Base-by-base conservation (phyloP, 129 eudicot species). In the Calendula officinalis region DNA sequence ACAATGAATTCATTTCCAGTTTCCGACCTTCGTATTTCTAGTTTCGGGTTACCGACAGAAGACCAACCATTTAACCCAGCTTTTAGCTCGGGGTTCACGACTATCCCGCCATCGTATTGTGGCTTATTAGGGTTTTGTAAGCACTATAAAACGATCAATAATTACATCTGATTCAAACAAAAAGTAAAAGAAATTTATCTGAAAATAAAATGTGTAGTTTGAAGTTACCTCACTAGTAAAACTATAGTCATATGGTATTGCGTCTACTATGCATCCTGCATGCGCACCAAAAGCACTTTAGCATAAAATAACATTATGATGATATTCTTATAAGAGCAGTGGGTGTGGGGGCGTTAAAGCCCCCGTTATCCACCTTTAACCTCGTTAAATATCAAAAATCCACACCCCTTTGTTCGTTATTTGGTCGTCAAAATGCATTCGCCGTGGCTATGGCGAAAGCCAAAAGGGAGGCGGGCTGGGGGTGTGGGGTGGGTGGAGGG, bases 51-150 rank as follows among this genome's bases (percentile, higher is more conserved):
- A 16, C 88, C 92, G 49, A 70, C 75, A 9, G 60, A n/a, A 30
- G 68, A 36, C 87, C 88, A 85, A 13, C 88, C 92, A 2, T 56
- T 79, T 9, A 64, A 59, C 5, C 88, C 83, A 0, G 70, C 70
- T 30, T 76, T 73, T 0, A 85, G 9, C 56, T 85, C 80, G 9
- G 94, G 88, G 54, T 86, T 86, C 11, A 62, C 70, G 5, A 82
- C 84, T 34, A 86, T 86, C 32, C 94, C 89, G 34, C 94, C 94
- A 36, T 45, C 22, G 13, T 86, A 86, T 37, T 82, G 94, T 38
- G 89, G 62, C n/a, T 36, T 57, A 36, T 57, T 17, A 36, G 62
- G 62, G 5, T 17, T 36, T 52, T 65, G 75, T 62, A 15, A 62
- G 49, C 49, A 53, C 37, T 62, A 34, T 10, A 56, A 37, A 41